A percentile compares a stretch with the other conserved stretches of the same genome.
phyloP scores from a whole-genome alignment of 257 asterid species.

The Przewalskia tangutica region DNA sequence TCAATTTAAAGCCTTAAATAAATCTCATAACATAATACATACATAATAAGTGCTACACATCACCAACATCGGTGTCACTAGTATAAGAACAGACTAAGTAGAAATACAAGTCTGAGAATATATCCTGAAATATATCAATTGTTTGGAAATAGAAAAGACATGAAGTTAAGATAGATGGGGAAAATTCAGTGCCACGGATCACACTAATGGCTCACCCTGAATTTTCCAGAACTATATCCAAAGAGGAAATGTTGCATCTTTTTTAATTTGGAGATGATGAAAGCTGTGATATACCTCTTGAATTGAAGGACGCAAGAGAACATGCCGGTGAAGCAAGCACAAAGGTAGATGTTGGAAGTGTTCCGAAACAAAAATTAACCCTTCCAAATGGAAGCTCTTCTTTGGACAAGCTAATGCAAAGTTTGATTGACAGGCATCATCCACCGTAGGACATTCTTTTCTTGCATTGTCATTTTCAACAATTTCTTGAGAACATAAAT shows the following conservation, averaged over 20 bases:
- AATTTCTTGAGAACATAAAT: neutral
- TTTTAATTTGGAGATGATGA: conserved; percentile 96
- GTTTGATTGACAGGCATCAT: conserved; percentile 61
- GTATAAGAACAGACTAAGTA: too few species aligned
- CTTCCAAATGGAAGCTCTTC: conserved; percentile 50
- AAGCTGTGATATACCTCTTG: conserved; percentile 38
- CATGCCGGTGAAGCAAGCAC: conserved; percentile 25
- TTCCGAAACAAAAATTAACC: conserved; percentile 47
- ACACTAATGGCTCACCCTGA: too few species aligned
- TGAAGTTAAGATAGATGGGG: too few species aligned
- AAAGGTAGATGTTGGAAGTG: conserved; percentile 29
- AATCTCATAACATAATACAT: too few species aligned
- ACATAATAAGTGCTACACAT: too few species aligned
- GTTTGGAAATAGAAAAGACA: too few species aligned
- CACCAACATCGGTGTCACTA: too few species aligned
- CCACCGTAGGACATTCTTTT: conserved; percentile 44
- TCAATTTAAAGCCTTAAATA: too few species aligned
- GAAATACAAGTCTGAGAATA: too few species aligned
- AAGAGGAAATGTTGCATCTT: conserved; percentile 90
- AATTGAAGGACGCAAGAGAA: conserved; percentile 39
- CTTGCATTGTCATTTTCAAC: neutral
- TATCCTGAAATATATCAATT: too few species aligned
- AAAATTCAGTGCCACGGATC: too few species aligned
- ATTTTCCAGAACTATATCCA: conserved; percentile 96
- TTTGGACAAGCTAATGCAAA: conserved; percentile 59